A percentile compares a stretch with the other conserved stretches of the same genome.
phyloP scores from a whole-genome alignment of 1,139 yeast species.

The Debaryomyces sp. region DNA sequence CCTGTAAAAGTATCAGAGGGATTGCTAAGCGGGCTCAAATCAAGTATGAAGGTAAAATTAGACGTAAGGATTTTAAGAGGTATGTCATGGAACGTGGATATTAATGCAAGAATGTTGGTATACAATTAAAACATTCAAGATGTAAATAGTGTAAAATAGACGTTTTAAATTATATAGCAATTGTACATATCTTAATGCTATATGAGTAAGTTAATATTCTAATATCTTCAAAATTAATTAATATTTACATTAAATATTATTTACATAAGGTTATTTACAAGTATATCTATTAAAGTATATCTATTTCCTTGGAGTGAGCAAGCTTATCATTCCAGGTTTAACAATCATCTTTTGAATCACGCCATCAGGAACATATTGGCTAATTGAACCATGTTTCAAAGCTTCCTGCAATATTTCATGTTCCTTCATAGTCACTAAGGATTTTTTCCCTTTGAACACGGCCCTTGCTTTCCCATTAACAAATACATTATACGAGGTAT shows the following conservation, averaged over 20 bases:
- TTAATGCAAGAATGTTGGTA: conserved; percentile 13
- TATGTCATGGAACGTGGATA: conserved; percentile 38
- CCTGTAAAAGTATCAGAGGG: conserved; percentile 39
- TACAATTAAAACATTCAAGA: conserved; percentile 2
- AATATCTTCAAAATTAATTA: neutral
- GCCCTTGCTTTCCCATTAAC: conserved; percentile 72
- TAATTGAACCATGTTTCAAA: conserved; percentile 12
- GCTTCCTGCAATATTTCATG: conserved; percentile 19
- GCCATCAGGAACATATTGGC: conserved; percentile 11
- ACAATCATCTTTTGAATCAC: conserved; percentile 19
- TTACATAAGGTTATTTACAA: conserved; percentile 10
- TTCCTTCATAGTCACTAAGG: conserved; percentile 32
- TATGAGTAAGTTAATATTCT: neutral
- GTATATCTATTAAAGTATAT: too few relatives aligned
- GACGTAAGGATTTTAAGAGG: conserved; percentile 33
- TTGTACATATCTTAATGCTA: conserved; percentile 11
- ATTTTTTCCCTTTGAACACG: conserved; percentile 39
- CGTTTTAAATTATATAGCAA: neutral
- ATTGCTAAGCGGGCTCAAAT: conserved; percentile 38
- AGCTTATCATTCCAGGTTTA: conserved; percentile 27
- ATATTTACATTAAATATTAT: conserved; percentile 8
- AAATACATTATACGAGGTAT: conserved; percentile 52
- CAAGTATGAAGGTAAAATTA: conserved; percentile 43
- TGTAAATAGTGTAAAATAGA: conserved; percentile 20
- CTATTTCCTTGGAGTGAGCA: conserved; percentile 15